A percentile compares a stretch with the other conserved stretches of the same genome.
Conservation (phyloP, 768 basidiomycete species). For the Dacryopinax primogenitus region DNA sequence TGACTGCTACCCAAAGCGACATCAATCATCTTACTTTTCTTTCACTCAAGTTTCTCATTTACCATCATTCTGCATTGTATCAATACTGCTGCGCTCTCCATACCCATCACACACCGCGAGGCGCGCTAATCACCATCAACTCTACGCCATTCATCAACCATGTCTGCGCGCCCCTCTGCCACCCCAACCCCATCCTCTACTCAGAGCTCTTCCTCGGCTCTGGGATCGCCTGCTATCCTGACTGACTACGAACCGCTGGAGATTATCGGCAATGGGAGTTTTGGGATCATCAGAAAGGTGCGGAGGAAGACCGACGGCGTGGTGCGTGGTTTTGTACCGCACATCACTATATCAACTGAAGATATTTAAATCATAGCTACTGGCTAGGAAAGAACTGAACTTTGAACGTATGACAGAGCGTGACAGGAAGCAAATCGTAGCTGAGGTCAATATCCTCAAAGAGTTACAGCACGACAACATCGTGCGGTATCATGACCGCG, state of each 20-base stretch:
- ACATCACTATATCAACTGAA: constrained; percentile 12
- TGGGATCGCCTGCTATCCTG: constrained; percentile 25
- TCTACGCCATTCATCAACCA: neutral
- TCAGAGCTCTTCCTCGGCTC: neutral
- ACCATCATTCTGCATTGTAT: neutral
- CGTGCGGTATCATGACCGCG: constrained; percentile 84
- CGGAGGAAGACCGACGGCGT: constrained; percentile 67
- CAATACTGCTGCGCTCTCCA: neutral
- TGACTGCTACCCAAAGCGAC: too few species aligned
- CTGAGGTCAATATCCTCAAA: constrained; percentile 97
- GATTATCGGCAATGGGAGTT: constrained; percentile 91
- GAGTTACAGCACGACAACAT: constrained; percentile 92
- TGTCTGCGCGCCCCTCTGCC: neutral
- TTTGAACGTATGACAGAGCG: constrained; percentile 95
- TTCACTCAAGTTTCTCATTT: neutral
- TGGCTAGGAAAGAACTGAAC: constrained; percentile 90
- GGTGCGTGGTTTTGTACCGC: constrained; percentile 36
- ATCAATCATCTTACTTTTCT: neutral
- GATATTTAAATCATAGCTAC: constrained; percentile 36
- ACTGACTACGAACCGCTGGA: constrained; percentile 79
- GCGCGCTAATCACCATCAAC: neutral
- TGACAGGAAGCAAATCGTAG: constrained; percentile 90
- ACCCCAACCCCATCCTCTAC: neutral
- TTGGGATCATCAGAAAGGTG: constrained; percentile 95
- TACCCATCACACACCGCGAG: neutral